Base-by-base conservation (phyloP, 2,329 filamentous ascomycete genomes). In the Pseudovirgaria hyperparasitica region DNA sequence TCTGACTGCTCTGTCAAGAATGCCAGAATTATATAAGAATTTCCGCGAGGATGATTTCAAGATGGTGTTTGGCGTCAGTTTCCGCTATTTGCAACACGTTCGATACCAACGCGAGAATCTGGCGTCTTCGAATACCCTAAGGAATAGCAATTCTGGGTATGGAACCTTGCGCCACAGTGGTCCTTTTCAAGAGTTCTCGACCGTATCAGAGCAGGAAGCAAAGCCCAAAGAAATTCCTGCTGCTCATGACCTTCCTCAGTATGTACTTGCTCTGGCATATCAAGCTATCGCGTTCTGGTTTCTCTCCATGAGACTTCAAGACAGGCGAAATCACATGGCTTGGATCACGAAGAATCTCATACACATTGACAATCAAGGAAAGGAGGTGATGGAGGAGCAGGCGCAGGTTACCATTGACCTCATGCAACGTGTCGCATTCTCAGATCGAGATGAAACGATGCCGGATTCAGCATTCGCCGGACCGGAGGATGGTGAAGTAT, bases 201-300 rank as follows among this genome's bases (percentile, higher is more conserved):
- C 33, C 16, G 32, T 39, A 17, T 28, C 42, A 12, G 46, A 50
- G 8, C 30, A 29, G 5, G 26, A 18, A 35, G 57, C 48, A 28
- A 62, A 51, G 16, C 59, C 50, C 10, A 46, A 41, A 52, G 45
- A 33, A 47, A 32, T 57, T 54, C 30, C 48, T 37, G 44, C 60
- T 35, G 64, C 75, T 6, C 80, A 90, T 34, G 82, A 90, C 38
- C 64, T 93, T 26, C 85, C 86, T 4, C 81, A 90, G 52, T 98
- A 98, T 49, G 82, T 98, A 15, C 90, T 92, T 51, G 81, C 85
- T 2, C 62, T 96, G 27, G 87, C 87, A 6, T 93, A 93, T 48
- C 86, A 96, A 49, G 84, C 93, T 41, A 86, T 98, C 38, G 79
- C 85, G 2, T 94, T 92, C 48, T 98, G 90, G 90, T 98, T 96